phyloP scores from a whole-genome alignment of 257 asterid genomes.

The Scutellaria baicalensis region DNA sequence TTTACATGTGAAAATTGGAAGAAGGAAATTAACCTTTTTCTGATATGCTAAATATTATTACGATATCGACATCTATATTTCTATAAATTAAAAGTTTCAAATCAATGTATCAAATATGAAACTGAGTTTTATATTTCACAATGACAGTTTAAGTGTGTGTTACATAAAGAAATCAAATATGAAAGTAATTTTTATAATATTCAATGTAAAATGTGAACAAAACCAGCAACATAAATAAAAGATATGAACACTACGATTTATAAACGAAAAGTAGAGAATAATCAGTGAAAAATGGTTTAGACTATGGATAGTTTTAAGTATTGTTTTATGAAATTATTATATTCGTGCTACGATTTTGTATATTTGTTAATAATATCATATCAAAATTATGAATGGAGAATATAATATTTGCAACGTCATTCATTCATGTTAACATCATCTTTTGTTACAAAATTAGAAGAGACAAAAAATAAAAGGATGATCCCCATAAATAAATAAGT shows the following conservation, averaged over 20 bases:
- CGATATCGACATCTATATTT: neutral
- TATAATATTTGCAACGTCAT: neutral
- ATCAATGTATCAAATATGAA: neutral
- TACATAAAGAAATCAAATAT: too few species aligned
- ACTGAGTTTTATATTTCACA: neutral
- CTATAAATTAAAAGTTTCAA: neutral
- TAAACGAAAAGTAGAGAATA: too few species aligned
- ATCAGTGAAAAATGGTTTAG: too few species aligned
- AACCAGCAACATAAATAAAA: neutral
- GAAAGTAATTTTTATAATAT: too few species aligned
- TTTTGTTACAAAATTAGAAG: conserved; percentile 13
- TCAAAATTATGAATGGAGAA: too few species aligned
- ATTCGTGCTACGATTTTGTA: too few species aligned
- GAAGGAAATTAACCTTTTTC: too few species aligned
- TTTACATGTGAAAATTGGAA: too few species aligned
- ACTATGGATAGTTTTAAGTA: too few species aligned
- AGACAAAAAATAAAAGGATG: conserved; percentile 9
- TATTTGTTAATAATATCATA: too few species aligned
- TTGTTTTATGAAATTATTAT: too few species aligned
- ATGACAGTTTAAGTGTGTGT: neutral
- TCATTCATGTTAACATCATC: conserved; percentile 18
- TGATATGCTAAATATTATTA: too few species aligned
- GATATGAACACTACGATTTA: neutral
- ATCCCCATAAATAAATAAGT: conserved; percentile 6
- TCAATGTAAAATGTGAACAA: neutral